Evolutionary conservation across 225 moss, liverwort and hornwort species (phyloP).

Genomic region (Takakia lepidozioides): DNA sequence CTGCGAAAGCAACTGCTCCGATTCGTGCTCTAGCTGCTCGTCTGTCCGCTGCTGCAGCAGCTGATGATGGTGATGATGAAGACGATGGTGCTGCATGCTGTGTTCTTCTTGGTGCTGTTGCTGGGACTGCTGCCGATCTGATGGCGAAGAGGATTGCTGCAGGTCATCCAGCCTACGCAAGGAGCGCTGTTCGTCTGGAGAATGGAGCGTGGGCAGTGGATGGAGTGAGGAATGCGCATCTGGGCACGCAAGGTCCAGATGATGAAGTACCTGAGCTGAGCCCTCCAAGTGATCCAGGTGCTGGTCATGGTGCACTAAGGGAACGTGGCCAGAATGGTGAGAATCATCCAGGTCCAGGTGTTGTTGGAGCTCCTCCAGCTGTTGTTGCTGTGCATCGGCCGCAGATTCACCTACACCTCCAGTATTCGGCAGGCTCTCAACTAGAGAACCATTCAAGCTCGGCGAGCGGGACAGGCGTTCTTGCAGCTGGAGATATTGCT

Average conservation of each 20-base stretch:
- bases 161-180: slow-evolving; percentile 36
- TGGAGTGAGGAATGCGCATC: slow-evolving; percentile 39
- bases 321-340: slow-evolving; percentile 10
- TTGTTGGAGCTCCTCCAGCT: slow-evolving; percentile 50
- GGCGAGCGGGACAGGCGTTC: slow-evolving; percentile 49
- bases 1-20: slow-evolving; percentile 62
- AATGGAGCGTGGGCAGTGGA: slow-evolving; percentile 32
- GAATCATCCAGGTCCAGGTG: slow-evolving; percentile 62
- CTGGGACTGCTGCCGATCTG: slow-evolving; percentile 19
- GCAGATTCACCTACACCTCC: slow-evolving; percentile 13
- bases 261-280: slow-evolving; percentile 28
- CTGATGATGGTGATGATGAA: slow-evolving; percentile 23
- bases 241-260: slow-evolving; percentile 31
- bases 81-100: slow-evolving; percentile 44
- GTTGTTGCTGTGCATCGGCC: slow-evolving; percentile 21
- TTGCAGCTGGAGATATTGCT: slow-evolving; percentile 53
- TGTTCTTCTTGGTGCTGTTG: slow-evolving; percentile 44
- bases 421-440: slow-evolving; percentile 20
- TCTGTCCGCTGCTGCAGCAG: slow-evolving; percentile 32
- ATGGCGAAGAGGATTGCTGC: slow-evolving; percentile 27
- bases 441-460: slow-evolving; percentile 42
- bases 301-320: slow-evolving; percentile 44
- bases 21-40: slow-evolving; percentile 50
- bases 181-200: slow-evolving; percentile 40
- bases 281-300: slow-evolving; percentile 40